Percentiles rank a stretch among this genome's conserved stretches.
Evolutionary conservation across 1,284 basidiomycete genomes (phyloP).

Genomic region (Fistulinella staudtii): DNA sequence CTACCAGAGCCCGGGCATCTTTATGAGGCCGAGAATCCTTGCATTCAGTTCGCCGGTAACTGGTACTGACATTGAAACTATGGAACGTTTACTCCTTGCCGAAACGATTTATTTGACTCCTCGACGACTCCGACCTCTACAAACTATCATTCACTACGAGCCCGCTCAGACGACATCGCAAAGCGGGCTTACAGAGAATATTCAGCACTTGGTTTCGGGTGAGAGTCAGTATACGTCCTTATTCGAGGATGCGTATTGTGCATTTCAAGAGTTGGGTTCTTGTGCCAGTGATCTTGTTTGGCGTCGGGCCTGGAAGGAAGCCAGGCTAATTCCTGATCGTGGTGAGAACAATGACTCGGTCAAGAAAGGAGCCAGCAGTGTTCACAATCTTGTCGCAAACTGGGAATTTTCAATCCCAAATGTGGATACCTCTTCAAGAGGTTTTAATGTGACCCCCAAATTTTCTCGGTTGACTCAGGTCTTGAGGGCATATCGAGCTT

Average conservation of each 20-base stretch:
- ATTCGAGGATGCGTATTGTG: conserved; percentile 44
- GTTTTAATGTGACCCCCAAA: conserved; percentile 64
- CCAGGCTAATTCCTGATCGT: conserved; percentile 21
- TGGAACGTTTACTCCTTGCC: conserved; percentile 40
- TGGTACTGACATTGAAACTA: conserved; percentile 32
- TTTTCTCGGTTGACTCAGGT: conserved; percentile 55
- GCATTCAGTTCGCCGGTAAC: conserved; percentile 35
- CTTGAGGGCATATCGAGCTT: conserved; percentile 48
- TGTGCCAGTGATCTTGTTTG: conserved; percentile 65
- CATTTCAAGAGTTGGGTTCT: conserved; percentile 50
- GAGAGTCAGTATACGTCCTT: conserved; percentile 38
- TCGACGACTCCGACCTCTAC: conserved; percentile 34
- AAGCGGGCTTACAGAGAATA: conserved; percentile 33
- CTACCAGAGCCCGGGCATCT: conserved; percentile 36
- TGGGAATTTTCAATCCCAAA: conserved; percentile 62
- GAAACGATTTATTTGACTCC: conserved; percentile 31
- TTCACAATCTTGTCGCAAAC: conserved; percentile 46
- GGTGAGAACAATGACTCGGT: conserved; percentile 34
- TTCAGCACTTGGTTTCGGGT: conserved; percentile 38
- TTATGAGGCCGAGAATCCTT: conserved; percentile 43
- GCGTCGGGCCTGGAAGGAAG: conserved; percentile 47
- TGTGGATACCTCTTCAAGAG: conserved; percentile 45
- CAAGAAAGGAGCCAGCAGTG: conserved; percentile 22
- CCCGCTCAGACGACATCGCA: conserved; percentile 25
- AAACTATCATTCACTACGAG: conserved; percentile 37